A percentile compares a stretch with the other conserved stretches of the same genome.
Evolutionary conservation across 2,329 filamentous ascomycete genomes (phyloP).

Genomic region (Fusarium continuum): DNA sequence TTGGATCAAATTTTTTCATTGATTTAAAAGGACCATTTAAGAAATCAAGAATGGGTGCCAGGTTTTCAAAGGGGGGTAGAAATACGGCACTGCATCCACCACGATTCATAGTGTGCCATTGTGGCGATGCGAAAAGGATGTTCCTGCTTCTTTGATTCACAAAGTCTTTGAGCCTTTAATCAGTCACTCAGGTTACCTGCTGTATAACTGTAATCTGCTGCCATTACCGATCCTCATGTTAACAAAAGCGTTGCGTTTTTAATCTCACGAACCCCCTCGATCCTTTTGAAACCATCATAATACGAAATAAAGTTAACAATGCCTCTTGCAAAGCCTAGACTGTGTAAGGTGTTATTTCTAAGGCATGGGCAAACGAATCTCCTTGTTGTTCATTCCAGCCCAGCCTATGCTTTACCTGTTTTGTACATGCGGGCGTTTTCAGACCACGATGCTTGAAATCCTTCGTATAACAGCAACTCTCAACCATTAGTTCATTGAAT

Average conservation of each 20-base stretch:
- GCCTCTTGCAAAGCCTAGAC: too few relatives aligned
- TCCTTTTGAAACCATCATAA: background rate
- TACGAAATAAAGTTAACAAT: too few relatives aligned
- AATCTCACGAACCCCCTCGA: background rate
- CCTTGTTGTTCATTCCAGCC: background rate
- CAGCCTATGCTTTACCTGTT: background rate
- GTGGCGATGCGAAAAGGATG: background rate
- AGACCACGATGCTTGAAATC: constrained; percentile 4
- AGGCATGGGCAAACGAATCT: too few relatives aligned
- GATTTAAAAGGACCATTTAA: background rate
- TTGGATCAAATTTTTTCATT: background rate
- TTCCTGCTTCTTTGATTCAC: background rate
- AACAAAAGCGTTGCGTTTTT: background rate
- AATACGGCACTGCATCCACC: background rate
- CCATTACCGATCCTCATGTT: background rate
- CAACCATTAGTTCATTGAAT: background rate
- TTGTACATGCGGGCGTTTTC: background rate
- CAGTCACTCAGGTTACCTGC: background rate
- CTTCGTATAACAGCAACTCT: background rate
- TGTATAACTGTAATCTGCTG: background rate
- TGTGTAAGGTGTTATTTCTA: too few relatives aligned
- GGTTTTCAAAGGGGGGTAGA: background rate
- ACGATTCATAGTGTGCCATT: background rate
- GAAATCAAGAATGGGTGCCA: background rate
- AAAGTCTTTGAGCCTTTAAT: background rate